Conservation (phyloP, 108 stramenopile genomes). For the Fragilariopsis cylindrus region DNA sequence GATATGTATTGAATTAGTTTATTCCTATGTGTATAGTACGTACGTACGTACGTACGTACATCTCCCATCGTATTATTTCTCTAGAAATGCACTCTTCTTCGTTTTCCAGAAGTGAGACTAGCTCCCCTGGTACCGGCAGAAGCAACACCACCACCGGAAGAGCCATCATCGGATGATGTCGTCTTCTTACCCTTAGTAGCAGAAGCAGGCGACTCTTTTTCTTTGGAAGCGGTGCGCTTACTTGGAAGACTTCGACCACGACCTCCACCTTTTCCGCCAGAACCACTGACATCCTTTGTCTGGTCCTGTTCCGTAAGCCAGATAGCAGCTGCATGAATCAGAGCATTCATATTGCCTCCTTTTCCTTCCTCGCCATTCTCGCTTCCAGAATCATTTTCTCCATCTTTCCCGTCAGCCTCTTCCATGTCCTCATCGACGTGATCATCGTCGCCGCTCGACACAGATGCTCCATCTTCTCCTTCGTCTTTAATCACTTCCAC, state of each 20-base stretch:
- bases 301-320: slow-evolving; percentile 82
- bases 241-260: slow-evolving; percentile 31
- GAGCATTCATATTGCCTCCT: slow-evolving; percentile 60
- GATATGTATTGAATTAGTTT: too few species aligned
- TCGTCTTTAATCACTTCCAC: slow-evolving; percentile 34
- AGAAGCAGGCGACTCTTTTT: background rate
- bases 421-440: slow-evolving; percentile 26
- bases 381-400: slow-evolving; percentile 35
- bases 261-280: slow-evolving; percentile 11
- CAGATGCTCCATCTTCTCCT: slow-evolving; percentile 24
- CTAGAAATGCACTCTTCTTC: slow-evolving; percentile 40
- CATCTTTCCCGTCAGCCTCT: slow-evolving; percentile 25
- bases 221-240: slow-evolving; percentile 4
- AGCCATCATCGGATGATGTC: background rate
- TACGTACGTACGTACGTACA: too few species aligned
- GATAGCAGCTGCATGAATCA: slow-evolving; percentile 78
- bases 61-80: too few species aligned
- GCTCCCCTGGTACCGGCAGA: slow-evolving; percentile 13
- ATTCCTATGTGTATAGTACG: too few species aligned
- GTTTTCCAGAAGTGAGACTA: slow-evolving; percentile 38
- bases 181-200: slow-evolving; percentile 12
- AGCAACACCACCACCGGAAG: background rate
- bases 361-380: slow-evolving; percentile 38
- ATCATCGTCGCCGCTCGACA: slow-evolving; percentile 21
- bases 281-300: slow-evolving; percentile 18